phyloP scores from a whole-genome alignment of 2,329 filamentous ascomycete genomes.

The Macroventuria anomochaeta region DNA sequence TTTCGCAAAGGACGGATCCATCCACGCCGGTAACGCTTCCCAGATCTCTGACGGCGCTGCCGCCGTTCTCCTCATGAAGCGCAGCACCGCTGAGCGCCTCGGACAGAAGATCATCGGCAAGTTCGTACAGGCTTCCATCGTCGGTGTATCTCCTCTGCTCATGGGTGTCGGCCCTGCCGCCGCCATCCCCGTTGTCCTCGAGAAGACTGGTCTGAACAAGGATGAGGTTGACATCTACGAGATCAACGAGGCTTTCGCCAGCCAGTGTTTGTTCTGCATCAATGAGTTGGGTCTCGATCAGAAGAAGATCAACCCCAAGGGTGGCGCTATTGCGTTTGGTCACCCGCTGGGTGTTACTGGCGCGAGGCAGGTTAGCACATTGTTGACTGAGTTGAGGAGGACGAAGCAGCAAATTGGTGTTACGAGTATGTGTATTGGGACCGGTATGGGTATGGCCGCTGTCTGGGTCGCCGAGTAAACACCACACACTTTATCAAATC shows the following conservation, averaged over 20 bases:
- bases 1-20: slow-evolving; percentile 88
- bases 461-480: slow-evolving; percentile 95
- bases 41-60: slow-evolving; percentile 95
- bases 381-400: slow-evolving; percentile 87
- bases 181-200: slow-evolving; percentile 89
- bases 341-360: slow-evolving; percentile 96
- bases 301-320: slow-evolving; percentile 96
- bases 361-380: slow-evolving; percentile 88
- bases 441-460: slow-evolving; percentile 95
- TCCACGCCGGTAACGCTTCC: slow-evolving; percentile 94
- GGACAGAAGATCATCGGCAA: slow-evolving; percentile 91
- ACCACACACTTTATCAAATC: too few relatives aligned
- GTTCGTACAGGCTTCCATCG: slow-evolving; percentile 83
- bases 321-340: slow-evolving; percentile 93
- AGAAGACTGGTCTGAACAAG: slow-evolving; percentile 83
- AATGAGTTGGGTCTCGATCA: slow-evolving; percentile 82
- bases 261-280: slow-evolving; percentile 91
- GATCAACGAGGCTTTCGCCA: slow-evolving; percentile 99
- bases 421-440: slow-evolving; percentile 95
- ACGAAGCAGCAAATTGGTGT: slow-evolving; percentile 85
- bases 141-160: slow-evolving; percentile 88
- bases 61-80: slow-evolving; percentile 94
- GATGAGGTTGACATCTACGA: slow-evolving; percentile 94
- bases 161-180: slow-evolving; percentile 98
- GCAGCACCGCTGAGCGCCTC: slow-evolving; percentile 84